Evolutionary conservation across 148 eudicot species (phyloP), one percentile per base, ranked within the genome.

Genomic region (Rhododendron ferrugineum): DNA sequence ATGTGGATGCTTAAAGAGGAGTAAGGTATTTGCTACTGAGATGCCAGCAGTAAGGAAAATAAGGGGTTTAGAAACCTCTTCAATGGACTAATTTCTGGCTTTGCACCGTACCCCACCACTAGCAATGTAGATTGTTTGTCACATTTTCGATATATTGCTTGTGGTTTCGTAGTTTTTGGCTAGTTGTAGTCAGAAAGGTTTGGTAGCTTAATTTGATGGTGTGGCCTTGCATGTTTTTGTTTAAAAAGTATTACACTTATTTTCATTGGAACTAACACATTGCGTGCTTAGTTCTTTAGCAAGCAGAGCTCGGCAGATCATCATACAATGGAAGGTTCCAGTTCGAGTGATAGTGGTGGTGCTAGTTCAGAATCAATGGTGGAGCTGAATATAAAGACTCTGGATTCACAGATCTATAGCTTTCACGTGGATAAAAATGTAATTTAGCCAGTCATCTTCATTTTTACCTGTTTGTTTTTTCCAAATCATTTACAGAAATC

Each of bases 371-470:
- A 91, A 58, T 90, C 98, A 77, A 85, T 60, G 56, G 85, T 95
- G 85, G 94, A 92, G 88, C 93, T 95, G 79, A 94, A 95, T 84
- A 89, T 95, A 91, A 95, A 95, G 92, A 95, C 97, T 83, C 85
- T 95, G 44, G 94, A 95, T 90, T 95, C 98, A 49, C 92, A 88
- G 81, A 91, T 89, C 68, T 92, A 86, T 88, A 89, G 82, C 81
- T 93, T 95, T 84, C 86, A 76, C 9, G 94, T 91, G 85, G 94
- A 94, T 70, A 94, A 91, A 88, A 90, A 89, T 88, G 98, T 95
- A 92, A 81, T 62, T 76, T 81, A 80, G 78, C n/a, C 1, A 7
- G 30, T 34, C 76, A 36, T 49, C 37, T 20, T 46, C 6, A 82
- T 28, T n/a, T 40, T 68, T 82, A 40, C 16, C n/a, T 56, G 0